Conservation (phyloP, 2,329 filamentous ascomycete genomes). For the Pseudocercospora cruenta region DNA sequence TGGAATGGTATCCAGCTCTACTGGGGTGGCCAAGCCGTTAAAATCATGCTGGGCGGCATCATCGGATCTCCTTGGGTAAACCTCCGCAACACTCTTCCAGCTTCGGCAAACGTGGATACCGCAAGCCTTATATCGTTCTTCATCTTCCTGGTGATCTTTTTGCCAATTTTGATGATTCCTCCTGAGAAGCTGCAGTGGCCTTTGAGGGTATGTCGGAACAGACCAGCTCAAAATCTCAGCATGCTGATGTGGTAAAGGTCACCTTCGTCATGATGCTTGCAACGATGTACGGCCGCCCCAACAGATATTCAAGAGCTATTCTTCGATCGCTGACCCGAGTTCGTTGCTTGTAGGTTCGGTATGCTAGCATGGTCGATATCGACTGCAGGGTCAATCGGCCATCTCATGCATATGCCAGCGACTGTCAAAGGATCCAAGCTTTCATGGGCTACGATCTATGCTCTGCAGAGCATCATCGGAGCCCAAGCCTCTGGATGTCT, state of each 20-base stretch:
- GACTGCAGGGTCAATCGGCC: constrained; percentile 10
- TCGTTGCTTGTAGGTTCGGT: constrained; percentile 19
- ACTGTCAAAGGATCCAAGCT: constrained; percentile 18
- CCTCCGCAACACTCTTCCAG: constrained; percentile 22
- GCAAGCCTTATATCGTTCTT: constrained; percentile 24
- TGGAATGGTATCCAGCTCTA: constrained; percentile 33
- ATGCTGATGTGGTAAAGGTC: constrained; percentile 10
- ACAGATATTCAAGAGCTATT: neutral
- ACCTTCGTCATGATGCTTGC: constrained; percentile 21
- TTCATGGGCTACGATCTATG: constrained; percentile 23
- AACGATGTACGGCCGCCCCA: neutral
- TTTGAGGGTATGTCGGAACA: neutral
- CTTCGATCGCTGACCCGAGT: neutral
- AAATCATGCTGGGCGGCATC: constrained; percentile 24
- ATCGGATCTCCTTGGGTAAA: constrained; percentile 16
- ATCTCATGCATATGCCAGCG: constrained; percentile 18
- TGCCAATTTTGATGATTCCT: constrained; percentile 18
- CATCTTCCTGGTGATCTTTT: constrained; percentile 20
- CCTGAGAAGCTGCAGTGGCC: constrained; percentile 23
- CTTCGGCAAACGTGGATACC: constrained; percentile 23
- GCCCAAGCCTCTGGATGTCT: constrained; percentile 21
- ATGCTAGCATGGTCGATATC: constrained; percentile 21
- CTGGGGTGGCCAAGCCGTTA: constrained; percentile 25
- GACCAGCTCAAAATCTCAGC: no score
- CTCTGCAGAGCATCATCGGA: constrained; percentile 22